Evolutionary conservation across 148 eudicot genomes (phyloP), one percentile per base, ranked within the genome.

Genomic region (Fagopyrum esculentum): DNA sequence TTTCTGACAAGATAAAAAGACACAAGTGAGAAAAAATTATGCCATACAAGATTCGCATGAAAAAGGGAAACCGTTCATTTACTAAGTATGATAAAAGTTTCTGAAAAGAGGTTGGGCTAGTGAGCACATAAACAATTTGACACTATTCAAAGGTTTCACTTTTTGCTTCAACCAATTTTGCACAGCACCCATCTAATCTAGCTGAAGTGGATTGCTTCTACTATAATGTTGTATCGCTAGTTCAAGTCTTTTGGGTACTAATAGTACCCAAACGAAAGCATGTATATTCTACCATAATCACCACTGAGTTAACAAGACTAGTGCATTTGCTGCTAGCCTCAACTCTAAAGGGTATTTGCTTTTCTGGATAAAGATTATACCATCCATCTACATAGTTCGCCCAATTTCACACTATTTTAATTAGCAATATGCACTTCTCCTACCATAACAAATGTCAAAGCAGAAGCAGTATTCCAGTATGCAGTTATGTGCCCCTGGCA

Each of bases 1-100:
- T 86, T 78, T 82, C 98, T 95, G 96, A 78, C 76, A 80, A 81
- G 75, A 52, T 22, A 10, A 40, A 71, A 52, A 47, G 66, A 49
- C 16, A 44, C 64, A 51, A 7, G 75, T 80, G 16, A 82, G 83
- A 61, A 71, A 71, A 60, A 46, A 70, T 44, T 71, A 17, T 71
- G 4, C 13, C 70, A 64, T 35, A 64, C 3, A 35, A 64, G 45
- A 35, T 12, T 64, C 46, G 4, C 15, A 35, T 35, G 68, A 29
- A 60, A 29, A 60, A 10, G 5, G 13, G 29, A 6, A 54, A 54
- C n/a, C 19, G 11, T 59, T 4, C 30, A 17, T 22, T 59, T 59
- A 19, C 11, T 17, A 59, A 35, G 64, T 59, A 22, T 59, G 17
- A 59, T 4, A 5, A 10, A 59, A 19, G 30, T 59, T 19, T 6